Evolutionary conservation across 2,329 filamentous ascomycete genomes (phyloP), one percentile per base, ranked within the genome.

Genomic region (Penicillium hordei): DNA sequence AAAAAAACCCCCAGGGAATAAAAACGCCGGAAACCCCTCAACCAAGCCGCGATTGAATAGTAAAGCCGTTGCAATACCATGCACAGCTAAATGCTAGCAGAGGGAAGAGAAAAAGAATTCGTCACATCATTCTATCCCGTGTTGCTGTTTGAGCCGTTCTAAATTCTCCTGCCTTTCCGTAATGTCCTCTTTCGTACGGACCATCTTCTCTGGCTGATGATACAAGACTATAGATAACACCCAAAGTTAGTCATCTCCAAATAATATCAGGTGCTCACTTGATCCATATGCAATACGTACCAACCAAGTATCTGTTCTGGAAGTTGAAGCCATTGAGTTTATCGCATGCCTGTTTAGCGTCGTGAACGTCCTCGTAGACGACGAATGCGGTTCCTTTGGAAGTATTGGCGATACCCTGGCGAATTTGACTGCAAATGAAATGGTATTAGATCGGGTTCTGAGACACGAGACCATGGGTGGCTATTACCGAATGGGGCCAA

Each of bases 261-360:
- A 27, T n/a, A 7, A 15, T 15, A 4, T n/a, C 21, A 12, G 36
- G 17, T 25, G 9, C 21, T 48, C 33, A 48, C n/a, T 27, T 29
- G 34, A 46, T 46, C 21, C 10, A 34, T 50, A 36, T 21, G 52
- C 42, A 27, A 49, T 50, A 86, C 91, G 61, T 86, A 95, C 91
- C 92, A 73, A 99, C 94, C 70, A 99, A 90, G 80, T 99, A 99
- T 76, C 94, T 90, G 81, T 93, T 96, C 83, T 99, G 94, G 79
- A 99, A 99, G 83, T 99, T 99, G 87, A 96, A 99, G 76, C 94
- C 94, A 83, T 99, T 99, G 77, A 99, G 84, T 83, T 97, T 97
- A 83, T 99, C 94, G 84, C 94, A 97, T 74, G 94, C 94, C 80
- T 92, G 89, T 82, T 99, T 99, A 68, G 94, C 93, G 83, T 99